Conservation (phyloP, 2,329 filamentous ascomycete genomes). For the Furcasterigmium furcatum region DNA sequence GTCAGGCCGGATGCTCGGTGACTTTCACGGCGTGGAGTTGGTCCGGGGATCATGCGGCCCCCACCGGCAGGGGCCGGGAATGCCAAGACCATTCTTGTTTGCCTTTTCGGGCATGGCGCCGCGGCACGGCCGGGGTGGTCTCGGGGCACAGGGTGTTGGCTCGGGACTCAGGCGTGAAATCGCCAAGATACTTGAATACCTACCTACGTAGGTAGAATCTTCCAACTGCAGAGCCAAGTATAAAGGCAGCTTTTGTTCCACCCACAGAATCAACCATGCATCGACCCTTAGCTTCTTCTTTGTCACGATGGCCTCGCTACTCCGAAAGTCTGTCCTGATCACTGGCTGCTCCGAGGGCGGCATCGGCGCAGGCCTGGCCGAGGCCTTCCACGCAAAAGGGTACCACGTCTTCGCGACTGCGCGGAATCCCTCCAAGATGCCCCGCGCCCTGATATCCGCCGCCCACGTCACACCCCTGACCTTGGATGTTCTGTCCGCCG, state of each 20-base stretch:
- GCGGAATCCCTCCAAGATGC: conserved; percentile 19
- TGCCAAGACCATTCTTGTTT: not conserved
- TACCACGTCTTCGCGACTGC: conserved; percentile 29
- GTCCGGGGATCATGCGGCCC: too few species aligned
- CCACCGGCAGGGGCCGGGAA: not conserved
- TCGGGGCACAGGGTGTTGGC: too few species aligned
- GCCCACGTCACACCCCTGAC: not conserved
- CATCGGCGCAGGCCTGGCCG: conserved; percentile 20
- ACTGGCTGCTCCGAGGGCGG: conserved; percentile 21
- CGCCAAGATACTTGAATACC: too few species aligned
- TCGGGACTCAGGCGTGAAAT: too few species aligned
- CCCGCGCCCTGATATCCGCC: conserved; percentile 9
- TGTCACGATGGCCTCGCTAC: not conserved
- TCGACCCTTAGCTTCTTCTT: too few species aligned
- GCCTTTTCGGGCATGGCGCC: not conserved
- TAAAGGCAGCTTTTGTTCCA: too few species aligned
- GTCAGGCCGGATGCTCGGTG: too few species aligned
- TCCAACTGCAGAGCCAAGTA: too few species aligned
- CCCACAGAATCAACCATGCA: too few species aligned
- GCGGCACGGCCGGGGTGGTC: too few species aligned
- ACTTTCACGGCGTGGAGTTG: too few species aligned
- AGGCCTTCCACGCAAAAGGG: conserved; percentile 16
- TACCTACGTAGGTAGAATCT: too few species aligned
- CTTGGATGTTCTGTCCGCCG: conserved; percentile 25
- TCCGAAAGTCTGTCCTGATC: conserved; percentile 10